Base-by-base conservation (phyloP, 768 basidiomycete species). In the Tylopilus balloui region DNA sequence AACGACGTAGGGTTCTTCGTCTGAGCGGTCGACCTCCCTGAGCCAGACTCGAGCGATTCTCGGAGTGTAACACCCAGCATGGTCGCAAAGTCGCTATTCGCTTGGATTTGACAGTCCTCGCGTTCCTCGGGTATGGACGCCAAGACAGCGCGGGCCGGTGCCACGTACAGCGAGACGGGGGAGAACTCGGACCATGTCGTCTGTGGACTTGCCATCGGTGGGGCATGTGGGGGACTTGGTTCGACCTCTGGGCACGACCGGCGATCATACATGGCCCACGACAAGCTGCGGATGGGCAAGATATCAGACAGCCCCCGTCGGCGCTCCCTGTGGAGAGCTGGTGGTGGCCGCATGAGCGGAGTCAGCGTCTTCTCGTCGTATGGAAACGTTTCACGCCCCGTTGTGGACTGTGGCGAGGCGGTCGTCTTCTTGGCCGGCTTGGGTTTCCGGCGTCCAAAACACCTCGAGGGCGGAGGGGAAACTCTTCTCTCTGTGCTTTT, bases 131-230 rank as follows among this genome's bases (percentile, higher is more conserved):
- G 67, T 56, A 68, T 66, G 19, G 63, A 52, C 20, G 46, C 32
- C 51, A 67, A 39, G 51, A 53, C 35, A 10, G 53, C 54, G 37
- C 58, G 66, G 20, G 59, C 36, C 13, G 51, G 29, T 27, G 56
- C 32, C 12, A 52, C 58, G 36, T 62, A 67, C 19, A 45, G 50
- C 34, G 47, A 42, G 7, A 48, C 56, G 3, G 54, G 53, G 8
- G 63, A 48, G 42, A 69, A 67, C 44, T 61, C 55, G 40, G 65
- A 67, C 65, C 65, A 65, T 17, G 67, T 69, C 32, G 65, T 62
- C 38, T 55, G 60, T 11, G 53, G 54, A 17, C 12, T 44, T 11
- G 42, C 21, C 20, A 9, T 34, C 4, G 38, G 34, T 2, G 50
- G 24, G 4, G 36, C 23, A 19, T 31, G 24, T 42, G 38, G 55